phyloP scores from a whole-genome alignment of 1,139 yeast species.

The Taphrina populina region DNA sequence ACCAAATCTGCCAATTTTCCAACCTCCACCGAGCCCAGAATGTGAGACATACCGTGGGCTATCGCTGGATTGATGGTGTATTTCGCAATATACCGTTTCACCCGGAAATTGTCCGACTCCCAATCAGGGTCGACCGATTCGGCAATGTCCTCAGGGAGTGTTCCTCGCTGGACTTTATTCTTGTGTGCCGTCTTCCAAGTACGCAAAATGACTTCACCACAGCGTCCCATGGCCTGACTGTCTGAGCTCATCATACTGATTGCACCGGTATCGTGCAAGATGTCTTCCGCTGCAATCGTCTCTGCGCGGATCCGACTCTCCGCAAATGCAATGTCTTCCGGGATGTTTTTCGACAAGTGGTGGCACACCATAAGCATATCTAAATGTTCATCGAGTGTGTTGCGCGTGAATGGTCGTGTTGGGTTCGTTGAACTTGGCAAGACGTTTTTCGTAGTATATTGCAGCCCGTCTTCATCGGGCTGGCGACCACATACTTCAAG shows the following conservation, averaged over 20 bases:
- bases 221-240: slow-evolving; percentile 37
- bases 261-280: slow-evolving; percentile 36
- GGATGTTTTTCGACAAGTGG: slow-evolving; percentile 35
- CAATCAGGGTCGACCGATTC: slow-evolving; percentile 20
- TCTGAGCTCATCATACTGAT: slow-evolving; percentile 37
- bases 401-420: slow-evolving; percentile 35
- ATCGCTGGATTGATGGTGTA: slow-evolving; percentile 37
- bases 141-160: slow-evolving; percentile 23
- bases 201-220: slow-evolving; percentile 36
- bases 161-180: slow-evolving; percentile 35
- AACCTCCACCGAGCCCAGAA: slow-evolving; percentile 35
- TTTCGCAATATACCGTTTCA: slow-evolving; percentile 36
- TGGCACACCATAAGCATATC: slow-evolving; percentile 37
- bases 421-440: slow-evolving; percentile 37
- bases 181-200: slow-evolving; percentile 38
- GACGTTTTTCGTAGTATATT: slow-evolving; percentile 27
- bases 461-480: slow-evolving; percentile 10
- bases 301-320: slow-evolving; percentile 37
- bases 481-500: slow-evolving; percentile 32
- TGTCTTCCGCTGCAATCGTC: slow-evolving; percentile 37
- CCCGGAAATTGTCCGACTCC: slow-evolving; percentile 35
- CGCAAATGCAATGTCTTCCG: slow-evolving; percentile 37
- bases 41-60: slow-evolving; percentile 35
- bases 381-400: slow-evolving; percentile 36
- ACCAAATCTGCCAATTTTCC: slow-evolving; percentile 37